Base-by-base conservation (phyloP, 2,329 filamentous ascomycete genomes). In the Lithohypha guttulata region DNA sequence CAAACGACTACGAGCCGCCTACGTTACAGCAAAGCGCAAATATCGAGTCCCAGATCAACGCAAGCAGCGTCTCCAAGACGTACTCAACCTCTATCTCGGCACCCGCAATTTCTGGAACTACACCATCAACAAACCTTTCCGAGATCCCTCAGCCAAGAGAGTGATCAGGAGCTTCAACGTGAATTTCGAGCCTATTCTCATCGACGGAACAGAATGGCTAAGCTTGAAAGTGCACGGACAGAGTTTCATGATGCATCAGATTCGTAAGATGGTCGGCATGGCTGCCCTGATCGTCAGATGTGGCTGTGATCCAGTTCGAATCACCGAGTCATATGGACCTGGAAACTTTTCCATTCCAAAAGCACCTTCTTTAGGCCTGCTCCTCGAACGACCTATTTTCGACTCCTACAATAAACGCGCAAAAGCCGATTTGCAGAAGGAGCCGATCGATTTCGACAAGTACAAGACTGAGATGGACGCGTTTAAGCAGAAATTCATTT, bases 171-270 rank as follows among this genome's bases (percentile, higher is more conserved):
- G 84, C 2, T 98, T 98, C 66, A 69, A 80, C 25, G 80, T 85
- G 42, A 81, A 85, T 58, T 65, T 68, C 2, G 67, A 73, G 36
- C 85, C 86, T 1, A 80, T 94, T 54, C 76, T 86, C 55, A 93
- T 93, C 60, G 77, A 84, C 59, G 79, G 89, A 55, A 95, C 86
- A 2, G 83, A 98, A 66, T 98, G 91, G 91, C 70, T 98, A 3
- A 91, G 82, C 29, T 70, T 96, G 50, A 94, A 93, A 59, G 87
- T 98, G 17, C 91, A 98, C 61, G 91, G 91, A 0, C 91, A 98
- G 62, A 89, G 81, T 55, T 98, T 98, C 71, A 98, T 98, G 91
- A 98, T 98, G 91, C 91, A 98, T 62, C 91, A 98, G 65, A 98
- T 98, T 61, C 81, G 91, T 55, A 98, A 96, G 64, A 96, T 98